Evolutionary conservation across 1,284 basidiomycete species (phyloP).

Genomic region (Sanguinoderma infundibulare): DNA sequence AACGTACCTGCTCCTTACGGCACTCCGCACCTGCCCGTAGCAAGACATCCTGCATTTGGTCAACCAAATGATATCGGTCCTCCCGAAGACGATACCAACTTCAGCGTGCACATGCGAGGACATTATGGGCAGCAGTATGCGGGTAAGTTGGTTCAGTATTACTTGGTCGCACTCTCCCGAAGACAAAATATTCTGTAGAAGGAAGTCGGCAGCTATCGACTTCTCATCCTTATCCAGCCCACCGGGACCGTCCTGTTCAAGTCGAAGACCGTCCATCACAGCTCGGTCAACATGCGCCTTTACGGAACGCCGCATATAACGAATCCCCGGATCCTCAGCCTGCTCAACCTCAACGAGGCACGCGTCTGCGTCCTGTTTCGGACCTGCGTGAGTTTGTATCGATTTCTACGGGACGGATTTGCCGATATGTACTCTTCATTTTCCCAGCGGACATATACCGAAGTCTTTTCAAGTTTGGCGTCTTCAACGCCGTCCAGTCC

Average conservation of each 20-base stretch:
- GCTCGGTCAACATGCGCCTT: background rate
- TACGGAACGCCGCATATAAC: slow-evolving; percentile 11
- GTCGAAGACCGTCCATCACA: background rate
- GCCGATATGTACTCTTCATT: background rate
- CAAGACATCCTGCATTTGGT: background rate
- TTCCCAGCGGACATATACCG: slow-evolving; percentile 79
- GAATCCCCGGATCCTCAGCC: slow-evolving; percentile 27
- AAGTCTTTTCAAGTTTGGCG: slow-evolving; percentile 82
- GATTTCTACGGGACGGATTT: no score
- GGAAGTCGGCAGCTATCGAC: background rate
- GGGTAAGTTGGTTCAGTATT: background rate
- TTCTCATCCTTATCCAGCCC: background rate
- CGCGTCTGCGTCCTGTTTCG: slow-evolving; percentile 70
- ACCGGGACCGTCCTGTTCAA: background rate
- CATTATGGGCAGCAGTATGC: background rate
- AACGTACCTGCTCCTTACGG: background rate
- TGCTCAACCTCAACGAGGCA: slow-evolving; percentile 46
- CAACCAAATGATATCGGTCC: background rate
- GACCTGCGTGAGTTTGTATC: slow-evolving; percentile 60
- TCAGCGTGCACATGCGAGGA: background rate
- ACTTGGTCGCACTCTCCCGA: background rate
- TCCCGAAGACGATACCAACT: background rate
- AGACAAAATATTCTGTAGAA: background rate
- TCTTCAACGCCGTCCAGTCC: slow-evolving; percentile 92
- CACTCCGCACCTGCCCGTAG: background rate